Conservation (phyloP, 2,329 filamentous ascomycete species). For the Fusarium vanettenii region DNA sequence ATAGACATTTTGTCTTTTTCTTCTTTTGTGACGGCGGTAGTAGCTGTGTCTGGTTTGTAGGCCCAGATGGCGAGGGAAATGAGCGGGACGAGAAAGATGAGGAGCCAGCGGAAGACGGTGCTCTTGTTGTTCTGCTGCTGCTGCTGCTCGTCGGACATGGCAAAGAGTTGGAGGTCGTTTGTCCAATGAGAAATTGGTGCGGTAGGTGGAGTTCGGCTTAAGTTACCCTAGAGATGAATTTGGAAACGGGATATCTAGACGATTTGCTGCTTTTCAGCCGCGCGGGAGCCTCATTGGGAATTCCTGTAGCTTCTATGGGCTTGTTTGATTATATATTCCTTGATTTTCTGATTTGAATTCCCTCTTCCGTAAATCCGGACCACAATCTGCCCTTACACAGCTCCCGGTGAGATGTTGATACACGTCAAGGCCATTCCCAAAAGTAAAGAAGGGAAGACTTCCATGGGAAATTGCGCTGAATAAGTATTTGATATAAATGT, state of each 20-base stretch:
- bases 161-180: conserved; percentile 9
- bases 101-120: conserved; percentile 19
- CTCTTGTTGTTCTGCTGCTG: conserved; percentile 24
- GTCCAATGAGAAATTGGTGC: conserved; percentile 19
- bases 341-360: accelerated
- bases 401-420: not conserved
- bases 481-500: not conserved
- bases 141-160: conserved; percentile 27
- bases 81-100: conserved; percentile 19
- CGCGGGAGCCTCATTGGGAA: not conserved
- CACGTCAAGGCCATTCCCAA: not conserved
- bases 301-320: accelerated
- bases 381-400: not conserved
- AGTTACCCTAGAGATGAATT: not conserved
- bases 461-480: not conserved
- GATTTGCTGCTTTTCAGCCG: not conserved
- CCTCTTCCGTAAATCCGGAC: not conserved
- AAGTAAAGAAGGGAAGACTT: not conserved
- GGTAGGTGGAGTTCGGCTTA: conserved; percentile 22
- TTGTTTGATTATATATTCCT: not conserved
- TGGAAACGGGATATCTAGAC: not conserved
- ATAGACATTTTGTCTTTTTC: conserved; percentile 34
- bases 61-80: conserved; percentile 10
- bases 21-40: not conserved
- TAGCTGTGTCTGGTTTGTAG: not conserved